These are phyloP conservation scores for Pestalotiopsis sp. DNA, from an alignment of 2,329 filamentous ascomycete species.

Conservation along the genomic window DNA sequence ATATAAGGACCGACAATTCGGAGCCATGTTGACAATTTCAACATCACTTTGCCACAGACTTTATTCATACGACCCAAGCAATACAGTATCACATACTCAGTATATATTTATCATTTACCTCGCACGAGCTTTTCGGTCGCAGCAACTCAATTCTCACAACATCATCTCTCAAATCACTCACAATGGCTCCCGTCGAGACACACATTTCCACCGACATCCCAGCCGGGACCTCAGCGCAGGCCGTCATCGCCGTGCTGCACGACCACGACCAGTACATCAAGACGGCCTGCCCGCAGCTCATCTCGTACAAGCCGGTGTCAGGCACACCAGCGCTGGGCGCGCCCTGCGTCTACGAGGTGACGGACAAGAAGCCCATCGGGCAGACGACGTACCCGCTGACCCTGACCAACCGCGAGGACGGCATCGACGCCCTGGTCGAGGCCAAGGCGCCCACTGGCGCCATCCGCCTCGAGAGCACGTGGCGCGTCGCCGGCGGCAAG, in stretches of 20 bases:
- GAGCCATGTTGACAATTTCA: too few relatives aligned
- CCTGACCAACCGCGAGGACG: constrained; percentile 27
- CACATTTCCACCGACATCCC: constrained; percentile 42
- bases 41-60: not conserved
- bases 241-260: constrained; percentile 35
- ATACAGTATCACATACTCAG: too few relatives aligned
- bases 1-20: not conserved
- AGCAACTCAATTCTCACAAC: not conserved
- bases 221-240: constrained; percentile 21
- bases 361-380: constrained; percentile 44
- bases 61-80: not conserved
- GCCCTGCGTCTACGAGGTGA: constrained; percentile 29
- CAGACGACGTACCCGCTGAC: constrained; percentile 29
- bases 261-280: constrained; percentile 49
- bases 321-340: constrained; percentile 15
- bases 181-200: constrained; percentile 32
- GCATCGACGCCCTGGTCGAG: constrained; percentile 29
- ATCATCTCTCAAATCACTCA: not conserved
- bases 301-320: constrained; percentile 23
- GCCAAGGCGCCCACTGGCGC: constrained; percentile 28
- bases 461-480: constrained; percentile 20
- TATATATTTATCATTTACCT: not conserved
- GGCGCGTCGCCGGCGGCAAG: constrained; percentile 16
- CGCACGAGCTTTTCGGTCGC: not conserved
- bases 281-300: constrained; percentile 27